Evolutionary conservation across 352 stramenopile genomes (phyloP), one percentile per base, ranked within the genome.

Genomic region (Phytopythium cucurbitacearum): DNA sequence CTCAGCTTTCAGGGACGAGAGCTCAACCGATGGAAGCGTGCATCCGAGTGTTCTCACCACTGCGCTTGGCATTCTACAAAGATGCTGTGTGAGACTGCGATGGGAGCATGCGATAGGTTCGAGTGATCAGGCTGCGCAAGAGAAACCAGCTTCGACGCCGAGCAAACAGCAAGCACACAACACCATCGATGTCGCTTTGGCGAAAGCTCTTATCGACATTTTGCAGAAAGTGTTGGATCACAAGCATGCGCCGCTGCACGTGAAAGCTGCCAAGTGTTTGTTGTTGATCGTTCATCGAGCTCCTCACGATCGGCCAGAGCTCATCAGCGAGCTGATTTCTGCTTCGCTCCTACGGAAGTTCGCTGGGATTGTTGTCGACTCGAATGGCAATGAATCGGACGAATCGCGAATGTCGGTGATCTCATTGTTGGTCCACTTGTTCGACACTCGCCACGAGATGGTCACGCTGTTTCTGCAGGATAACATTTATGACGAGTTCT

Each of bases 181-280:
- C 16, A 16, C 36, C n/a, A 52, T 52, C 47, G n/a, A 41, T 37
- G 48, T 85, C 38, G 59, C 67, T 4, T 56, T 87, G 33, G 72
- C 72, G 9, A 58, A 45, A 2, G 76, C 77, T 42, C 59, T 89
- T 5, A 58, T 87, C 32, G 37, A 33, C 34, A 64, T 88, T 21
- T 47, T 91, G 56, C 69, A 66, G 4, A 57, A 59, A 51, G 68
- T 73, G 15, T 34, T 92, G 39, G 57, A 72, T 36, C 82, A 90
- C 60, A 83, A 78, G 33, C 71, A 87, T 16, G 52, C 76, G 1
- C 53, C 64, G 4, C 59, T 91, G 13, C 82, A 86, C 36, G 75
- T 89, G 11, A 81, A 77, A 40, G 77, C 80, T 40, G 69, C 76
- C 7, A 89, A 91, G 53, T 92, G 80, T 40, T 64, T 92, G 46